Evolutionary conservation across 305 asterid genomes (phyloP), one percentile per base, ranked within the genome.

Genomic region (Rubia balearica): DNA sequence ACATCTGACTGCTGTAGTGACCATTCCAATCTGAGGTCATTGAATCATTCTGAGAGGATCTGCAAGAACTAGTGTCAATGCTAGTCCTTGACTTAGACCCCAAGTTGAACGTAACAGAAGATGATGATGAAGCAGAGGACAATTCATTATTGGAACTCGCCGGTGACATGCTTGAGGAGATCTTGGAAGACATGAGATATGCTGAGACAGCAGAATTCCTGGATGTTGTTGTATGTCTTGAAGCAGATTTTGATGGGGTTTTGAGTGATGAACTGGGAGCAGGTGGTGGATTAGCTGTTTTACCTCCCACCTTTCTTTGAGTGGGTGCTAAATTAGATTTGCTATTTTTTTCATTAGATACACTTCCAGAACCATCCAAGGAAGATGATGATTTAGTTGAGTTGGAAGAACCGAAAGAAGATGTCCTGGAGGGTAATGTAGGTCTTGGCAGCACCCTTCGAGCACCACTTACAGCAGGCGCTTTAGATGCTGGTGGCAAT

Each of bases 91-190:
- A 79, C 82, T 73, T 86, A 64, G 78, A 82, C 76, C 78, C 77
- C 70, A 57, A 85, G 76, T 81, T 86, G 79, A 81, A 74, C 73
- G 85, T 75, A 56, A 89, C 85, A 78, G 96, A 88, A 12, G 95
- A 87, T 36, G 93, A 83, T 51, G 96, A 90, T 22, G 99, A 91
- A 74, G 73, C 90, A 57, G 96, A 87, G 65, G 99, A 95, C 97
- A 96, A 95, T 70, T 95, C 98, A 78, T 98, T 90, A 63, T 89
- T 83, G 68, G 99, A 95, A 86, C 96, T 90, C 76, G 95, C 87
- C 59, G 99, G 97, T 17, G 99, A 90, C 75, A 84, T 83, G 79
- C 79, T 83, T 61, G 91, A 70, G 74, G 91, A 77, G 68, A 85
- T 79, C 83, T 87, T 89, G 64, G 90, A 72, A 53, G 97, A 78